These are phyloP conservation scores for Pyrenophora seminiperda DNA, from an alignment of 2,329 filamentous ascomycete genomes.

Conservation along the genomic window DNA sequence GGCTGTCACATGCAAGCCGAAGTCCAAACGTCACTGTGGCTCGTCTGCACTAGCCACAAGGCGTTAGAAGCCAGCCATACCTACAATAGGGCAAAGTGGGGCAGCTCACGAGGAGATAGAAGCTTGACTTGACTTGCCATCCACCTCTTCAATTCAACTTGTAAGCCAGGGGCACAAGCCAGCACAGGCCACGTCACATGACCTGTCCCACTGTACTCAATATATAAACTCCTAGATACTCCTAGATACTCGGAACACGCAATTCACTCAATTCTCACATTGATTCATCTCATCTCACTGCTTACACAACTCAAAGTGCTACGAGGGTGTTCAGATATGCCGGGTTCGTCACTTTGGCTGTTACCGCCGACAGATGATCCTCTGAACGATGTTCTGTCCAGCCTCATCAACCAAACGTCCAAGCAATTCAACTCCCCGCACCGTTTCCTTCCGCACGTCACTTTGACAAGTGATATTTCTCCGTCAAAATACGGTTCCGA, in stretches of 20 bases:
- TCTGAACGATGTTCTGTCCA: slow-evolving; percentile 37
- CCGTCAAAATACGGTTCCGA: slow-evolving; percentile 31
- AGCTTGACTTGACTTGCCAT: slow-evolving; percentile 4
- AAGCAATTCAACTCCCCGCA: slow-evolving; percentile 44
- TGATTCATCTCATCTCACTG: no score
- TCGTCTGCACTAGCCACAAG: slow-evolving; percentile 15
- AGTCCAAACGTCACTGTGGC: slow-evolving; percentile 11
- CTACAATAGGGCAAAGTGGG: neutral
- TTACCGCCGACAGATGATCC: slow-evolving; percentile 45
- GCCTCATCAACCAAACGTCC: slow-evolving; percentile 44
- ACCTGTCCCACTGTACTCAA: no score
- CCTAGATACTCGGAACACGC: no score
- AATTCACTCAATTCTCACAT: no score
- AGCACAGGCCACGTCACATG: no score
- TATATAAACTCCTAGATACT: no score
- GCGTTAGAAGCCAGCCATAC: slow-evolving; percentile 8
- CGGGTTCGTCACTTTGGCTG: slow-evolving; percentile 53
- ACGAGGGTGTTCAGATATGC: slow-evolving; percentile 32
- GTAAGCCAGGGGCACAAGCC: no score
- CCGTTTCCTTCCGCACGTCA: slow-evolving; percentile 51
- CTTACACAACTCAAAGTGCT: no score
- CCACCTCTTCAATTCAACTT: neutral
- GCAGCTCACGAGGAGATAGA: neutral
- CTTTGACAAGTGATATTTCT: slow-evolving; percentile 47
- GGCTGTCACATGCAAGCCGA: slow-evolving; percentile 28